A percentile compares a stretch with the other conserved stretches of the same genome.
Evolutionary conservation across 495 filamentous ascomycete genomes (phyloP).

Genomic region (Aspergillus egyptiacus): DNA sequence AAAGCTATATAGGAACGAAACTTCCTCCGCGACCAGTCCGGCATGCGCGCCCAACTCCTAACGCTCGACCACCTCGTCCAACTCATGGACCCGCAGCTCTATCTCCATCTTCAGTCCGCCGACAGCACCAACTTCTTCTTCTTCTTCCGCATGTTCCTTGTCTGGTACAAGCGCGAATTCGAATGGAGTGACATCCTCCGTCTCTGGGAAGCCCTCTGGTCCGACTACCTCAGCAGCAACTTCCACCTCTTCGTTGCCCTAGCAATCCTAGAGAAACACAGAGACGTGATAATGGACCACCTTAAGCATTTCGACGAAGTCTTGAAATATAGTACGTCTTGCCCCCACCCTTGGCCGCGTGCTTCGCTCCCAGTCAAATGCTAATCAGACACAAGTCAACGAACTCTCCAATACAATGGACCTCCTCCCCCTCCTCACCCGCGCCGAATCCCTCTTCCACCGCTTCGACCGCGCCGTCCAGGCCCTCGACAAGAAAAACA

Average conservation of each 20-base stretch:
- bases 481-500: conserved; percentile 77
- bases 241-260: conserved; percentile 94
- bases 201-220: conserved; percentile 93
- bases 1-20: conserved; percentile 64
- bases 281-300: conserved; percentile 91
- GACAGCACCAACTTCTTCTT: conserved; percentile 99
- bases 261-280: conserved; percentile 92
- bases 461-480: conserved; percentile 84
- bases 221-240: conserved; percentile 77
- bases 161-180: conserved; percentile 99
- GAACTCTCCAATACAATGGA: conserved; percentile 92
- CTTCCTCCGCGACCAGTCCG: conserved; percentile 90
- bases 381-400: conserved; percentile 57
- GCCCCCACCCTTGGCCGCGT: not conserved
- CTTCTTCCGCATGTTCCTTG: conserved; percentile 96
- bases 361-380: too few species aligned
- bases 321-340: conserved; percentile 77
- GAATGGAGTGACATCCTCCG: conserved; percentile 78
- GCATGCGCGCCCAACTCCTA: conserved; percentile 87
- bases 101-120: conserved; percentile 78
- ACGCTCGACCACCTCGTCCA: conserved; percentile 90
- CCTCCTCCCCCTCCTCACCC: conserved; percentile 71
- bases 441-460: conserved; percentile 82
- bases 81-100: conserved; percentile 92
- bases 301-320: conserved; percentile 95